phyloP scores from a whole-genome alignment of 192 early-diverging fungal genomes.

The Entrophospora sp. region DNA sequence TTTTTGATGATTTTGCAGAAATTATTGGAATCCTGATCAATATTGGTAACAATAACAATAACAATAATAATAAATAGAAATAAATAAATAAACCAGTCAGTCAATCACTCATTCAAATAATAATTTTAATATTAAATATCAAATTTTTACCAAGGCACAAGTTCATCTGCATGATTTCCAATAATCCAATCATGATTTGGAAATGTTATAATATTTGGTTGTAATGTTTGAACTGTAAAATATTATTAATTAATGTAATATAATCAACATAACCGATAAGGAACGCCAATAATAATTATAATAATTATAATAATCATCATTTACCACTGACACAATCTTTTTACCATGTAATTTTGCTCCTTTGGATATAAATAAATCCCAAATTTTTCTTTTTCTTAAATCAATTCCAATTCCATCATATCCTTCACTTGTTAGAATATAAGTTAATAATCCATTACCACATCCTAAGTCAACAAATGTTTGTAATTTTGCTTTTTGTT shows the following conservation, averaged over 20 bases:
- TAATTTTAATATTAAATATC: no score
- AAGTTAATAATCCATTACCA: conserved; percentile 76
- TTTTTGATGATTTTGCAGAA: conserved; percentile 38
- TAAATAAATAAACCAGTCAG: no score
- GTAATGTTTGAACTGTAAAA: conserved; percentile 35
- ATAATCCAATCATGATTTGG: conserved; percentile 66
- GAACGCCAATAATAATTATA: no score
- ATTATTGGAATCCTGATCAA: conserved; percentile 76
- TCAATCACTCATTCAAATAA: no score
- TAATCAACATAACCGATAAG: no score
- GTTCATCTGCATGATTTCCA: conserved; percentile 85
- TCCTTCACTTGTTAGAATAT: conserved; percentile 63
- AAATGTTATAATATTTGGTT: conserved; percentile 37
- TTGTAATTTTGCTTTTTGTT: conserved; percentile 15
- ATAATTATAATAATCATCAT: no score
- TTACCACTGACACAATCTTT: no score
- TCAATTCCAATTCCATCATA: conserved; percentile 68
- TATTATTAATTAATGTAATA: neutral
- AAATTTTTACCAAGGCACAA: conserved; percentile 59
- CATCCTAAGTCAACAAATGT: conserved; percentile 79
- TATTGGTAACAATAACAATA: no score
- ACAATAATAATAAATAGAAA: neutral
- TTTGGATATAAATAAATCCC: conserved; percentile 46
- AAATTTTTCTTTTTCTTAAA: conserved; percentile 63
- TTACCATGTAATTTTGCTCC: conserved; percentile 40